Evolutionary conservation across 1,284 basidiomycete species (phyloP), one percentile per base, ranked within the genome.

Genomic region (Veloboletus limbatus): DNA sequence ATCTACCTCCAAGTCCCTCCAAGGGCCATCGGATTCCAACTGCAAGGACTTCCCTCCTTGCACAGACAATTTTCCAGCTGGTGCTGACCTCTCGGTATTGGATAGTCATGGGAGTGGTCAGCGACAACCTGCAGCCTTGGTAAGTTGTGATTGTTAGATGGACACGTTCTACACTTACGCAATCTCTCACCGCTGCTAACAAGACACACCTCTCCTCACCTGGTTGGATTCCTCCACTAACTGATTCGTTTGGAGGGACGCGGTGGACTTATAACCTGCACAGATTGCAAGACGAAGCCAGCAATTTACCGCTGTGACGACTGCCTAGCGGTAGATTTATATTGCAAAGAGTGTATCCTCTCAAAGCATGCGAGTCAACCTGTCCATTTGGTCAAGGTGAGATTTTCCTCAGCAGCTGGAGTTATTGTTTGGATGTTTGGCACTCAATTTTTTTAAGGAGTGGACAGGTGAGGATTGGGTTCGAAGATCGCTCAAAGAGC

Each of bases 221-320:
- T 49, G 40, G 48, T 6, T 39, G 5, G 8, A 47, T 48, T 47
- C 30, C 44, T 49, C n/a, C 20, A 3, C 8, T 44, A 49, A 25
- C n/a, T 47, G 6, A 34, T 49, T 10, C 26, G 22, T 6, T 21
- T 42, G 8, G 48, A 47, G 27, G 48, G 45, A 3, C 10, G 26
- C 11, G 17, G 40, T 21, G 48, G 48, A 11, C 35, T 49, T 3
- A 20, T 10, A 2, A 20, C 9, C 1, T 49, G 44, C 26, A 26
- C 25, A 3, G 4, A 1, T 1, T 49, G 48, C n/a, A 47, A 43
- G 25, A 34, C 8, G 2, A 3, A 9, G 5, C 44, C 40, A 11
- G 44, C 40, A 8, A 28, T 1, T 10, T 30, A 39, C 13, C 25
- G 16, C 3, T 49, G 48, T 26, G 28, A 49, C 6, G 34, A 49